These are phyloP conservation scores for Peterozyma toletana DNA, from an alignment of 805 yeast genomes.

Conservation along the genomic window DNA sequence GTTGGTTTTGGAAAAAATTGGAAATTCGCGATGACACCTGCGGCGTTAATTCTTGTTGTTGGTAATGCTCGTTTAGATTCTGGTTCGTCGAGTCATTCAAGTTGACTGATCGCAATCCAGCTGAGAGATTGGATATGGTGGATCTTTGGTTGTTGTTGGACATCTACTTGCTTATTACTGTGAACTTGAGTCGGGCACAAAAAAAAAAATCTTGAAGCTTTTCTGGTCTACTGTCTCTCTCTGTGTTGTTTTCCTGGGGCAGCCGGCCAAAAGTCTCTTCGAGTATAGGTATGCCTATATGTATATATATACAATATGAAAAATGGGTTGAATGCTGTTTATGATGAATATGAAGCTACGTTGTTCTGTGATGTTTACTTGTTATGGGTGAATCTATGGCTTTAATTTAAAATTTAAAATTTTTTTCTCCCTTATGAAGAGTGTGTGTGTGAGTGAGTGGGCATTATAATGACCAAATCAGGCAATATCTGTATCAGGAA, in stretches of 20 bases:
- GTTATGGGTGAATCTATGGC: no score
- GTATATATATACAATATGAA: not conserved
- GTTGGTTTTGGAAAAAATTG: constrained; percentile 66
- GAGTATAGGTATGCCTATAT: not conserved
- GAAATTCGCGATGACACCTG: constrained; percentile 13
- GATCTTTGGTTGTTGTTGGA: constrained; percentile 2
- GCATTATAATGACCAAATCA: no score
- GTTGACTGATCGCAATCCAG: constrained; percentile 36
- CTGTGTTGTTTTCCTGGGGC: not conserved
- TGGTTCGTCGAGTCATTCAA: constrained; percentile 22
- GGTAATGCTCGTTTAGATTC: constrained; percentile 9
- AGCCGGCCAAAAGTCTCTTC: not conserved
- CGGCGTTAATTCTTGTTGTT: constrained; percentile 9
- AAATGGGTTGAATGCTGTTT: not conserved
- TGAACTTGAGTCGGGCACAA: no score
- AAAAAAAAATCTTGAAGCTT: no score
- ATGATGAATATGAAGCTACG: no score
- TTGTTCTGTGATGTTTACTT: no score
- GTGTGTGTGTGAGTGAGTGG: no score
- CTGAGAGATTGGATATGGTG: constrained; percentile 35
- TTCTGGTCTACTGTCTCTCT: not conserved
- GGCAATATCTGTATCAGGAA: no score
- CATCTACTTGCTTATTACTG: not conserved
- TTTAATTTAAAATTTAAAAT: no score
- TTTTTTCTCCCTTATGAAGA: no score